These are phyloP conservation scores for Lentinula aciculospora DNA, from an alignment of 768 basidiomycete genomes.

Conservation along the genomic window DNA sequence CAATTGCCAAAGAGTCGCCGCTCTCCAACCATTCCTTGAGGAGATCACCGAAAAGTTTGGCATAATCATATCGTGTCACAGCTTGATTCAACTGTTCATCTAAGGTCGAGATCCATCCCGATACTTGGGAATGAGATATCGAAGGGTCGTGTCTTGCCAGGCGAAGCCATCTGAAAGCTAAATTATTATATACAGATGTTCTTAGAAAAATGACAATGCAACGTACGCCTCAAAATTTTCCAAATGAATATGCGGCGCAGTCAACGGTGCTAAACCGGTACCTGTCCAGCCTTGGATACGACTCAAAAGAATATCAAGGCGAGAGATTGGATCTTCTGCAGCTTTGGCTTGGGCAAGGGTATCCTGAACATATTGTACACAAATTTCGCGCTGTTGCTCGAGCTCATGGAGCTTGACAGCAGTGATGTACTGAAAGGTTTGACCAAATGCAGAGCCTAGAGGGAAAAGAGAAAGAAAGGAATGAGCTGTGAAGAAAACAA, in stretches of 20 bases:
- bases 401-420: constrained; percentile 8
- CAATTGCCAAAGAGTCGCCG: constrained; percentile 10
- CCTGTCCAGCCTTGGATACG: constrained; percentile 4
- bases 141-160: constrained; percentile 5
- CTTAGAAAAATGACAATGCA: neutral
- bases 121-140: constrained; percentile 1
- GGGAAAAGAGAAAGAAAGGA: neutral
- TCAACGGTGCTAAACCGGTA: neutral
- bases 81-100: constrained; percentile 12
- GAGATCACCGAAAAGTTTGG: constrained; percentile 14
- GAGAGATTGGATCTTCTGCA: constrained; percentile 7
- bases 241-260: neutral
- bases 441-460: constrained; percentile 2
- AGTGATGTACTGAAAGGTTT: constrained; percentile 10
- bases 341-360: neutral
- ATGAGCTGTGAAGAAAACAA: neutral
- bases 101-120: constrained; percentile 9
- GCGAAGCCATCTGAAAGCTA: neutral
- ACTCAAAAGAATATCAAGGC: neutral
- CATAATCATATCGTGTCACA: constrained; percentile 13
- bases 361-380: neutral
- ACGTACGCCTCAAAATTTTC: neutral
- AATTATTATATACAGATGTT: neutral
- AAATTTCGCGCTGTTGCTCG: constrained; percentile 6
- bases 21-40: constrained; percentile 15